Evolutionary conservation across 2,329 filamentous ascomycete genomes (phyloP).

Genomic region (Alternaria sp.): DNA sequence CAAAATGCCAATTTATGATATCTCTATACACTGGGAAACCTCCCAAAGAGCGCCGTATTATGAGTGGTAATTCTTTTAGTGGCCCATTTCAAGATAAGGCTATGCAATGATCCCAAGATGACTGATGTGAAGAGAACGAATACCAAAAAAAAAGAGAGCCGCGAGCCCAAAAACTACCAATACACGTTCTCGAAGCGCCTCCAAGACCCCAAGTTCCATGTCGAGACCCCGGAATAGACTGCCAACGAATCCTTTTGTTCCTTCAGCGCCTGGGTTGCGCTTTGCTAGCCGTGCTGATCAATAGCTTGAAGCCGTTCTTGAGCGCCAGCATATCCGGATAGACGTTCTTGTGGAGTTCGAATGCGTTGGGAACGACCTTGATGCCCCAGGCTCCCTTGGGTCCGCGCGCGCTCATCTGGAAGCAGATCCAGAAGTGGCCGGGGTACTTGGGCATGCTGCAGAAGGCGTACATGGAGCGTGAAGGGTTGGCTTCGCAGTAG

Average conservation of each 20-base stretch:
- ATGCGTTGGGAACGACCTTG: conserved; percentile 90
- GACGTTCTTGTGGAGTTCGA: conserved; percentile 83
- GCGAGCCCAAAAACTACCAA: neutral
- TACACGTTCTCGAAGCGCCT: neutral
- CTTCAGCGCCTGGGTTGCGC: conserved; percentile 13
- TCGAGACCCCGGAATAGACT: neutral
- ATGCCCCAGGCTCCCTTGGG: conserved; percentile 81
- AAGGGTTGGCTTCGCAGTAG: conserved; percentile 95
- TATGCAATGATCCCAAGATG: neutral
- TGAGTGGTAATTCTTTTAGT: neutral
- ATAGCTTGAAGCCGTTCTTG: conserved; percentile 95
- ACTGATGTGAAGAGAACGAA: neutral
- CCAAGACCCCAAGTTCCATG: neutral
- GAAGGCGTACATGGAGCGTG: conserved; percentile 91
- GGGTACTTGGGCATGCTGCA: conserved; percentile 91
- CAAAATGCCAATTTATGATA: neutral
- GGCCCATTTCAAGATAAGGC: neutral
- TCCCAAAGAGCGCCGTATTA: neutral
- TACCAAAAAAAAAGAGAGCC: neutral
- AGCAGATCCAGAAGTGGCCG: conserved; percentile 94
- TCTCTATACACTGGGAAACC: neutral
- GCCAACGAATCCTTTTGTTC: neutral
- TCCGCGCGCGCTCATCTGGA: conserved; percentile 84
- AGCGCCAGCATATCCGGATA: conserved; percentile 95
- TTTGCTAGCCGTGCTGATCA: conserved; percentile 58